Conservation (phyloP, 192 early-diverging fungal species). For the Pilobolus umbonatus region DNA sequence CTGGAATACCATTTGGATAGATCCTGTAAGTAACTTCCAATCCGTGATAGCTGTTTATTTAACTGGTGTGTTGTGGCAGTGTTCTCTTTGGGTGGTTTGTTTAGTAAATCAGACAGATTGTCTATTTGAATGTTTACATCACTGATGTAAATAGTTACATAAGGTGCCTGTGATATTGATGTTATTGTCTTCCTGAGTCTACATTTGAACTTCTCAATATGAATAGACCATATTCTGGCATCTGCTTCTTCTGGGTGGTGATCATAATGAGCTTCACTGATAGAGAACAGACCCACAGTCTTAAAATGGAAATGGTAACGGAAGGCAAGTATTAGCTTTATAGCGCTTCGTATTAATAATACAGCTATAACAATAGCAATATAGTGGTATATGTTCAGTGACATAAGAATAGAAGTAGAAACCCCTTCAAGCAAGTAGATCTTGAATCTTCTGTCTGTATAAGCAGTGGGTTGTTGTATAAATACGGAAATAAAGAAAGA, state of each 20-base stretch:
- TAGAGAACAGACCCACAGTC: slow-evolving; percentile 30
- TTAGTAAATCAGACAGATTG: neutral
- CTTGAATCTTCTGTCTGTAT: too few species aligned
- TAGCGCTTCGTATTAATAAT: slow-evolving; percentile 3
- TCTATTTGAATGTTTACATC: slow-evolving; percentile 16
- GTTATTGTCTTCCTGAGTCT: slow-evolving; percentile 14
- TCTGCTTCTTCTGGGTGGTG: slow-evolving; percentile 1
- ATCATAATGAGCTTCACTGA: slow-evolving; percentile 23
- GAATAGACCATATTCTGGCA: slow-evolving; percentile 6
- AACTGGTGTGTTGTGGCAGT: slow-evolving; percentile 1
- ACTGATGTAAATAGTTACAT: slow-evolving; percentile 34
- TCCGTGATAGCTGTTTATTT: slow-evolving; percentile 15
- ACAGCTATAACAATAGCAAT: neutral
- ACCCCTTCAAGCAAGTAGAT: too few species aligned
- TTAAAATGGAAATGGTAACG: slow-evolving; percentile 27
- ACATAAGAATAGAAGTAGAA: too few species aligned
- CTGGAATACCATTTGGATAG: slow-evolving; percentile 45
- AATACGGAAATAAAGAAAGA: too few species aligned
- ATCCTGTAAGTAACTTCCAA: slow-evolving; percentile 15
- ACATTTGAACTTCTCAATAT: slow-evolving; percentile 29
- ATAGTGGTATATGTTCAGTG: too few species aligned
- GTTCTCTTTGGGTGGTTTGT: neutral
- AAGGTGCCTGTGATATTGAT: slow-evolving; percentile 17
- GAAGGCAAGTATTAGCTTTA: slow-evolving; percentile 13
- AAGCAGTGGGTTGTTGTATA: too few species aligned